A percentile compares a stretch with the other conserved stretches of the same genome.
phyloP scores from a whole-genome alignment of 495 filamentous ascomycete species.

The Penicillium roqueforti region DNA sequence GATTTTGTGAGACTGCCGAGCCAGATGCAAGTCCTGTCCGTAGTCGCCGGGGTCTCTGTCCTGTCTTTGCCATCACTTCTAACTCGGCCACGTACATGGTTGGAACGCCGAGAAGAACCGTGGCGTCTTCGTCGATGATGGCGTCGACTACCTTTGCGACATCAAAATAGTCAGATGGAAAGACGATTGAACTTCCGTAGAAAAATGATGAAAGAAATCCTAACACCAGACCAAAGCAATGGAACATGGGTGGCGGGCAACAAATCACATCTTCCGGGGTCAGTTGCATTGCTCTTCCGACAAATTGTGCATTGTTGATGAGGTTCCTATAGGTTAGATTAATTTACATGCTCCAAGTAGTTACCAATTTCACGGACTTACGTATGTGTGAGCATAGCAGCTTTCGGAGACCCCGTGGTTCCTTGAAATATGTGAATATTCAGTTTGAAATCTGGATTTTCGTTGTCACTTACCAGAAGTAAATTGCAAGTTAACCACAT shows the following conservation, averaged over 20 bases:
- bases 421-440: no score
- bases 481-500: slow-evolving; percentile 85
- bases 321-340: no score
- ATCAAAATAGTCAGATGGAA: slow-evolving; percentile 15
- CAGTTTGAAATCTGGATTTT: no score
- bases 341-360: no score
- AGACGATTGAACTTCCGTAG: slow-evolving; percentile 52
- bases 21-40: slow-evolving; percentile 20
- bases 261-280: slow-evolving; percentile 61
- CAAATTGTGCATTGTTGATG: slow-evolving; percentile 73
- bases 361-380: no score
- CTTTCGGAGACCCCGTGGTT: slow-evolving; percentile 75
- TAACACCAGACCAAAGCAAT: slow-evolving; percentile 80
- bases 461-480: no score
- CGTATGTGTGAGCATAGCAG: slow-evolving; percentile 71
- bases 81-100: slow-evolving; percentile 84
- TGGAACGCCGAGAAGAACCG: slow-evolving; percentile 78
- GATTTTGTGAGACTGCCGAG: slow-evolving; percentile 12
- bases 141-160: slow-evolving; percentile 51
- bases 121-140: slow-evolving; percentile 59
- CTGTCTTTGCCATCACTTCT: slow-evolving; percentile 50
- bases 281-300: slow-evolving; percentile 69
- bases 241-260: slow-evolving; percentile 76
- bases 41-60: slow-evolving; percentile 11
- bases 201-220: slow-evolving; percentile 82